Evolutionary conservation across 257 asterid species (phyloP), one percentile per base, ranked within the genome.

Genomic region (Schizonepeta tenuifolia): DNA sequence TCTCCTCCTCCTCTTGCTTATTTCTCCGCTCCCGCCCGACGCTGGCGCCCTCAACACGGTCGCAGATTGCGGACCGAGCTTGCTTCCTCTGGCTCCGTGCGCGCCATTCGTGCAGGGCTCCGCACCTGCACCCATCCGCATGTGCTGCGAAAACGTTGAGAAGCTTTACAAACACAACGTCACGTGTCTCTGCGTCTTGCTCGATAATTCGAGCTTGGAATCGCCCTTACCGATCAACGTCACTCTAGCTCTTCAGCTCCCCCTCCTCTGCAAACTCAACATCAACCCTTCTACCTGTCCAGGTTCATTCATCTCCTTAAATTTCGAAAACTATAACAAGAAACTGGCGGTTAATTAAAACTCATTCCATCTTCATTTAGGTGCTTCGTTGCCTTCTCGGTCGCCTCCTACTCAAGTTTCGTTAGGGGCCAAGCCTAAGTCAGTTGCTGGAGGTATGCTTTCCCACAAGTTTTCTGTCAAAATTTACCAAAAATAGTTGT

Each of bases 161-260:
- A 81, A 78, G 69, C 78, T 91, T 73, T 73, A 84, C 65, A 40
- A 7, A 47, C 79, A 72, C 53, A 85, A 82, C 61, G 77, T 80
- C 13, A 33, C 53, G 47, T 87, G 96, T 35, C 80, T 89, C 69
- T 91, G 96, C 61, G 17, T 84, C 21, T 70, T 89, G 85, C 81
- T 87, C 18, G 75, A 83, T 36, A 87, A 82, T 44, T 77, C 89
- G 17, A 33, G 76, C n/a, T 63, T 72, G 56, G 72, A 71, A 49
- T 69, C 81, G 10, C 69, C 80, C 6, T 20, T 82, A 28, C 90
- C 97, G 7, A 75, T 91, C 75, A 89, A 89, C 67, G 61, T 75
- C 6, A 83, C 91, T 6, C 85, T 80, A 14, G 96, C 96, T 9
- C 91, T 85, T 53, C 85, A 84, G 78, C 65, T 91, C n/a, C 96